phyloP scores from a whole-genome alignment of 179 eudicot genomes.

The Silene vulgaris region DNA sequence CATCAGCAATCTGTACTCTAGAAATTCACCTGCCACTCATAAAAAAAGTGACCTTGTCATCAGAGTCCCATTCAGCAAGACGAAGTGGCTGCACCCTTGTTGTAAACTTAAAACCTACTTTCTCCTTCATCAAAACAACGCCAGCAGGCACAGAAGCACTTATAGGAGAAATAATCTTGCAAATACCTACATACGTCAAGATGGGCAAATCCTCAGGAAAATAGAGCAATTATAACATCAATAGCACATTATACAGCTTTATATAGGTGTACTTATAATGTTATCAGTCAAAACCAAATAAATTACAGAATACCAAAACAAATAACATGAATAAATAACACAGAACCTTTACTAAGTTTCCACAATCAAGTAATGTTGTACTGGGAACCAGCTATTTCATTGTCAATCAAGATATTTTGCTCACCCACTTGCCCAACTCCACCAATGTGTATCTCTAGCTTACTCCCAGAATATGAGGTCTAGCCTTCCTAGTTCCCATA shows the following conservation, averaged over 20 bases:
- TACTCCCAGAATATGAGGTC: neutral
- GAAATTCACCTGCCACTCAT: slow-evolving; percentile 81
- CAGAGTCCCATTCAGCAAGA: slow-evolving; percentile 93
- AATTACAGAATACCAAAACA: neutral
- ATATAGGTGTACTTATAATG: neutral
- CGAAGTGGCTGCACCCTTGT: slow-evolving; percentile 96
- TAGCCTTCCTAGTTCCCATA: neutral
- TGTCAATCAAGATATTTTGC: neutral
- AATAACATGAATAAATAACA: neutral
- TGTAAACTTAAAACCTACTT: slow-evolving; percentile 77
- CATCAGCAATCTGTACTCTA: neutral
- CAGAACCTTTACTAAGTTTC: neutral
- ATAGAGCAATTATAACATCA: slow-evolving; percentile 11
- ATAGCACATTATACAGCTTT: slow-evolving; percentile 4
- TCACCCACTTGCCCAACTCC: neutral
- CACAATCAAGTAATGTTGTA: neutral
- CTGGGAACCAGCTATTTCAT: neutral
- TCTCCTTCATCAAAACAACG: slow-evolving; percentile 83
- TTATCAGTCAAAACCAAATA: neutral
- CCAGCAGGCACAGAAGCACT: slow-evolving; percentile 93
- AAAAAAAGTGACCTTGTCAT: slow-evolving; percentile 88
- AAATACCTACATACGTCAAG: slow-evolving; percentile 53
- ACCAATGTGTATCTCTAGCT: no score
- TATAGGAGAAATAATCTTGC: slow-evolving; percentile 87
- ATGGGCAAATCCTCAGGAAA: neutral